Percentiles rank a stretch among this genome's conserved stretches.
Evolutionary conservation across 2,329 filamentous ascomycete genomes (phyloP).

Genomic region (Penicillium hordei): DNA sequence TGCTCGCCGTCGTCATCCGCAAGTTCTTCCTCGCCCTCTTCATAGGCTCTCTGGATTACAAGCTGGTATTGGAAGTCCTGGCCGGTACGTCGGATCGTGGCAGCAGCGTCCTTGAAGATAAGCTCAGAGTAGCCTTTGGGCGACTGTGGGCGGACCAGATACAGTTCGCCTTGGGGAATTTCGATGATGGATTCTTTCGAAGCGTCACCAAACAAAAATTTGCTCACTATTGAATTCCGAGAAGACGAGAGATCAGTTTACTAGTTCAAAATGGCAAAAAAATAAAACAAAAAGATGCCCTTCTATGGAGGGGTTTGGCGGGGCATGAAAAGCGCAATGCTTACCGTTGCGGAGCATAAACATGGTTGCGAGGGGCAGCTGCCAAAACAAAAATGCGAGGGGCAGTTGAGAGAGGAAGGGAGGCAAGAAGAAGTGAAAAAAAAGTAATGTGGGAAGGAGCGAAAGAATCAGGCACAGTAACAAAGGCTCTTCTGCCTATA

Average conservation of each 20-base stretch:
- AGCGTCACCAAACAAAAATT: constrained; percentile 84
- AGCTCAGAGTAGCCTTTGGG: constrained; percentile 98
- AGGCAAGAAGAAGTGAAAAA: constrained; percentile 6
- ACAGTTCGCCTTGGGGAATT: constrained; percentile 92
- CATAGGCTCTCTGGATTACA: constrained; percentile 91
- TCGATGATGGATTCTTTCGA: constrained; percentile 93
- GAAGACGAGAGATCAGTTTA: constrained; percentile 6
- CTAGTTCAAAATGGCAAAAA: neutral
- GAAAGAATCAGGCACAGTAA: neutral
- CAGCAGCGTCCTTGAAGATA: constrained; percentile 95
- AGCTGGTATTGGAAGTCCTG: constrained; percentile 98
- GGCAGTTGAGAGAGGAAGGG: neutral
- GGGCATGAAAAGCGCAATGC: constrained; percentile 33
- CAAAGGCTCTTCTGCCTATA: constrained; percentile 4
- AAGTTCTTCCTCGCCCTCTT: constrained; percentile 93
- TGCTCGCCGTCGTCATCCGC: constrained; percentile 88
- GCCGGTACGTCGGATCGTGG: constrained; percentile 85
- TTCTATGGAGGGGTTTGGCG: constrained; percentile 27
- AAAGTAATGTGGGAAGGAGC: constrained; percentile 3
- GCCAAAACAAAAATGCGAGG: constrained; percentile 18
- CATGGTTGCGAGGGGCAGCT: constrained; percentile 44
- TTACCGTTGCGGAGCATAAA: constrained; percentile 59
- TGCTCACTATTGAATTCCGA: constrained; percentile 64
- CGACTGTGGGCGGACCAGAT: constrained; percentile 90
- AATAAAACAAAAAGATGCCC: neutral